These are phyloP conservation scores for Hibiscus mutabilis DNA, from an alignment of 345 rosid species.

Conservation along the genomic window DNA sequence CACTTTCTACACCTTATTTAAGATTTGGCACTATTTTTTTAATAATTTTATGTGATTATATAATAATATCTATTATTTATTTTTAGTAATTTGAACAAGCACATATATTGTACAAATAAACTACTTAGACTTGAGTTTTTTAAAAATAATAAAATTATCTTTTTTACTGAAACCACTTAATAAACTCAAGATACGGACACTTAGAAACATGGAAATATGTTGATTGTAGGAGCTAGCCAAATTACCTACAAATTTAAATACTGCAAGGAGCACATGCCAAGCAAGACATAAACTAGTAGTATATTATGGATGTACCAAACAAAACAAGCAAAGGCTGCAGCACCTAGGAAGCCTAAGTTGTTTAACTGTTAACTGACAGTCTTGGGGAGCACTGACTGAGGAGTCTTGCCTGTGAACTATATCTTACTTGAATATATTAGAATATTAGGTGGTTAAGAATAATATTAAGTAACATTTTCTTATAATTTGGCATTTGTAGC, in stretches of 20 bases:
- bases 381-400: neutral
- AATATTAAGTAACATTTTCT: neutral
- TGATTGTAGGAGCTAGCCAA: neutral
- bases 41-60: too few species aligned
- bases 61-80: too few species aligned
- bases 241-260: neutral
- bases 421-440: neutral
- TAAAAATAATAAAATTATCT: too few species aligned
- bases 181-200: neutral
- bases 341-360: constrained; percentile 1
- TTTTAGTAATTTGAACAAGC: too few species aligned
- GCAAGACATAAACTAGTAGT: too few species aligned
- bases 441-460: neutral
- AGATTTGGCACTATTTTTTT: neutral
- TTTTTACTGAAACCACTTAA: too few species aligned
- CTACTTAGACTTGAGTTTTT: too few species aligned
- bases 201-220: neutral
- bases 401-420: neutral
- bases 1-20: neutral
- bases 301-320: neutral
- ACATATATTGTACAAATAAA: too few species aligned
- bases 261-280: neutral
- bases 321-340: constrained; percentile 6
- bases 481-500: neutral
- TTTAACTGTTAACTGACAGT: constrained; percentile 1